Percentiles rank a stretch among this genome's conserved stretches.
Conservation (phyloP, 176 grass and related monocot species). For the Avena atlantica region DNA sequence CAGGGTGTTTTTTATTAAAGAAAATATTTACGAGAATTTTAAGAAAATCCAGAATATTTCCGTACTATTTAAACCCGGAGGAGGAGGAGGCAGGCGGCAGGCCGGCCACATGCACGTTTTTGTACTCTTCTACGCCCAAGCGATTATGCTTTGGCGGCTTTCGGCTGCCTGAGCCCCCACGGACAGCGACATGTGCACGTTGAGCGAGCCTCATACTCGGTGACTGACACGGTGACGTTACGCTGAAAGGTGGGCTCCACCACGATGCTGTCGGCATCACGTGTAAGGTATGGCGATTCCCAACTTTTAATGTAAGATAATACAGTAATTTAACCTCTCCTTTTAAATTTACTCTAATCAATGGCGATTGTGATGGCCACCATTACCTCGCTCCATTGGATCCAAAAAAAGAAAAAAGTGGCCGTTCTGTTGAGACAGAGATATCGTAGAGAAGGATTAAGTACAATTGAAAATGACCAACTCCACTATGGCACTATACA, state of each 20-base stretch:
- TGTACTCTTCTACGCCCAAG: constrained; percentile 28
- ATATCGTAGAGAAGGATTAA: neutral
- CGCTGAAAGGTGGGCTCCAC: neutral
- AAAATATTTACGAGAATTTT: neutral
- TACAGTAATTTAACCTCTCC: neutral
- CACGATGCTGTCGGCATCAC: constrained; percentile 2
- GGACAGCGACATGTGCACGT: constrained; percentile 8
- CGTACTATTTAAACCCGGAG: neutral
- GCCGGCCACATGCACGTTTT: constrained; percentile 39
- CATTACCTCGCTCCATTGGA: neutral
- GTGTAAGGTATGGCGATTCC: constrained; percentile 44
- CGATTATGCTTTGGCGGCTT: constrained; percentile 49
- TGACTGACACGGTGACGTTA: neutral
- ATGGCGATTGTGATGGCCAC: neutral
- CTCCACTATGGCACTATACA: neutral
- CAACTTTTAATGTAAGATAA: neutral
- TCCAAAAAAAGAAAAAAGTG: neutral
- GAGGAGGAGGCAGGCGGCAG: constrained; percentile 1
- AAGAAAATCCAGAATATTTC: neutral
- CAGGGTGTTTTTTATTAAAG: no score
- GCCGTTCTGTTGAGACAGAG: neutral
- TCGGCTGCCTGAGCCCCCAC: constrained; percentile 31
- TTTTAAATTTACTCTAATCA: neutral
- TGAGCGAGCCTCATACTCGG: neutral
- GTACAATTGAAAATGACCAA: neutral